A percentile compares a stretch with the other conserved stretches of the same genome.
These are phyloP conservation scores for Akanthomyces dipterigenus DNA, from an alignment of 2,329 filamentous ascomycete species.

Conservation along the genomic window DNA sequence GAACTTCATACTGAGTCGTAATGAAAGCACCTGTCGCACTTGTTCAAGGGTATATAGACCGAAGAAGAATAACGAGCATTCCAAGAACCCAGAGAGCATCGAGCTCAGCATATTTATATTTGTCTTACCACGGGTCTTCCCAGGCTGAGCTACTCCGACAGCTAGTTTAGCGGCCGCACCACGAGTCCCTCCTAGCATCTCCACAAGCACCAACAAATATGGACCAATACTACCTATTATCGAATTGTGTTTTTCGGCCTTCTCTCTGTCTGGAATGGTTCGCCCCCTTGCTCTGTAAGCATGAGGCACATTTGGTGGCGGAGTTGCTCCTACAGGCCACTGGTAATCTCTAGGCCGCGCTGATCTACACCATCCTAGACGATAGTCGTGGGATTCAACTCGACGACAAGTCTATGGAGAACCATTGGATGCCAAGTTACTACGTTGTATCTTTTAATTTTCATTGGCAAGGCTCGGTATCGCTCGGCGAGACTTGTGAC, in stretches of 20 bases:
- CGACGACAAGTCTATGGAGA: no score
- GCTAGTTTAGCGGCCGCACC: neutral
- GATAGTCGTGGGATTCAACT: neutral
- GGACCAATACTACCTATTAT: neutral
- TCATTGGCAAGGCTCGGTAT: neutral
- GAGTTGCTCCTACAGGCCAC: neutral
- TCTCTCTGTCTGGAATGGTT: neutral
- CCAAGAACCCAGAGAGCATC: neutral
- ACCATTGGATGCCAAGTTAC: neutral
- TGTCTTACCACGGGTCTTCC: neutral
- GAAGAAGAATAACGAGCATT: neutral
- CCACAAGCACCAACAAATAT: neutral
- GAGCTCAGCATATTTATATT: neutral
- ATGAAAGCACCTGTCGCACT: neutral
- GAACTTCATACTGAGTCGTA: conserved; percentile 9
- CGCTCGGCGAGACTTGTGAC: neutral
- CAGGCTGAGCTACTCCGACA: neutral
- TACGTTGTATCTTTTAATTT: neutral
- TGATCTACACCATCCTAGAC: neutral
- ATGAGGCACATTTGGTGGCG: neutral
- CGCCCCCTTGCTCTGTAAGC: neutral
- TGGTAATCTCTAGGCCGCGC: neutral
- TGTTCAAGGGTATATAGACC: neutral
- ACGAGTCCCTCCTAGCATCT: neutral
- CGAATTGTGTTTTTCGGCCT: neutral